Evolutionary conservation across 2,329 filamentous ascomycete species (phyloP), one percentile per base, ranked within the genome.

Genomic region (Hymenoscyphus salicellus): DNA sequence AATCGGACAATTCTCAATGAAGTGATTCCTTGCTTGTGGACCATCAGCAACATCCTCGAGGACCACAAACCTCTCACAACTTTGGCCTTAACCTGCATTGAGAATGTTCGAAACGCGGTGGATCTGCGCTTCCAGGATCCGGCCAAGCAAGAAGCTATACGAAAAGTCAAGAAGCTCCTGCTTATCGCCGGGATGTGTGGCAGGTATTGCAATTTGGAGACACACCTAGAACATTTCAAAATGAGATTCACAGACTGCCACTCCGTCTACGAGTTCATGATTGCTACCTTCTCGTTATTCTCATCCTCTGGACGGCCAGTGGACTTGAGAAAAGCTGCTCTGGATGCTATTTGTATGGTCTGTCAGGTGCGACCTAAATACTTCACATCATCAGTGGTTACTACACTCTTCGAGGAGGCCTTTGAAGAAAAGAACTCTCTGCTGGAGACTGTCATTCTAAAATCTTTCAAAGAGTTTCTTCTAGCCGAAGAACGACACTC

Each of bases 301-400:
- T 87, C 92, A 0, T 84, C 82, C 60, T 82, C 87, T 0, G 81
- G 83, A 1, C 88, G 90, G 70, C 87, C 90, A 0, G 76, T 88
- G 46, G 84, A 87, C 4, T 81, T 94, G 20, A 87, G 94, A 63
- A 88, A 89, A 72, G 88, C 90, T 69, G 91, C 93, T 3, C 81
- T 99, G 7, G 92, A 97, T 72, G 91, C 92, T 49, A 84, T 97
- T 43, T 93, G 93, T 3, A 85, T 93, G 59, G 87, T 98, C 30
- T 97, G 93, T 75, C 93, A 97, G 76, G 88, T 91, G 1, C 93
- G 90, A 82, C 94, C 95, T 0, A 87, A 89, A 67, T 92, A 96
- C 67, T 98, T 94, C 75, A 86, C 92, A 62, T 84, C 91, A 14
- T 82, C 86, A 30, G 91, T 93, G 71, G 87, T 97, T 1, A 90